These are phyloP conservation scores for Cryptococcus amylolentus DNA, from an alignment of 1,284 basidiomycete genomes.

Conservation along the genomic window DNA sequence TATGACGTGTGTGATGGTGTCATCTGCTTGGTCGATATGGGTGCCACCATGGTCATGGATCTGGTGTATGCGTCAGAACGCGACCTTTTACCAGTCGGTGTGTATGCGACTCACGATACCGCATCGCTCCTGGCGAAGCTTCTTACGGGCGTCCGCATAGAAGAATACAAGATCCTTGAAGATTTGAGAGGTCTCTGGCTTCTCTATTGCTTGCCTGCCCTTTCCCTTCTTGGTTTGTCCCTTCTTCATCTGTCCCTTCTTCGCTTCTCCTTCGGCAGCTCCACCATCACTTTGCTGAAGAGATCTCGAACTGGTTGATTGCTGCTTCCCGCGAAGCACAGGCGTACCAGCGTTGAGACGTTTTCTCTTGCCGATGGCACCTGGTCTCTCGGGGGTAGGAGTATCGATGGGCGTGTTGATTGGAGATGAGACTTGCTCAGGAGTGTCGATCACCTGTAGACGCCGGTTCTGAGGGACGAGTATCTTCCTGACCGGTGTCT, in stretches of 20 bases:
- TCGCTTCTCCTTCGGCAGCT: not conserved
- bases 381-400: not conserved
- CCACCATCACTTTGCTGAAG: constrained; percentile 12
- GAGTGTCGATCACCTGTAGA: constrained; percentile 8
- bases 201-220: not conserved
- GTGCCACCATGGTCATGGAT: constrained; percentile 33
- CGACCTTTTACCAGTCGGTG: not conserved
- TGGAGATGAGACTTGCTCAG: constrained; percentile 25
- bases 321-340: constrained; percentile 23
- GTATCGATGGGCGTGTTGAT: constrained; percentile 23
- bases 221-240: not conserved
- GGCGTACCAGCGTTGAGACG: constrained; percentile 32
- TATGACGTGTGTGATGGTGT: constrained; percentile 43
- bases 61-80: constrained; percentile 11
- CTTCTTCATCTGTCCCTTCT: not conserved
- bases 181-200: constrained; percentile 5
- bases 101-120: constrained; percentile 27
- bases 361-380: constrained; percentile 13
- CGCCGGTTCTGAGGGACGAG: not conserved
- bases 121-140: constrained; percentile 24
- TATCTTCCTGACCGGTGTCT: not conserved
- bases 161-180: constrained; percentile 39
- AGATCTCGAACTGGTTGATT: constrained; percentile 16
- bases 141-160: constrained; percentile 28
- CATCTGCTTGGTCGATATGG: constrained; percentile 37